Conservation (phyloP, 2,329 filamentous ascomycete species). For the Fusarium albosuccineum region DNA sequence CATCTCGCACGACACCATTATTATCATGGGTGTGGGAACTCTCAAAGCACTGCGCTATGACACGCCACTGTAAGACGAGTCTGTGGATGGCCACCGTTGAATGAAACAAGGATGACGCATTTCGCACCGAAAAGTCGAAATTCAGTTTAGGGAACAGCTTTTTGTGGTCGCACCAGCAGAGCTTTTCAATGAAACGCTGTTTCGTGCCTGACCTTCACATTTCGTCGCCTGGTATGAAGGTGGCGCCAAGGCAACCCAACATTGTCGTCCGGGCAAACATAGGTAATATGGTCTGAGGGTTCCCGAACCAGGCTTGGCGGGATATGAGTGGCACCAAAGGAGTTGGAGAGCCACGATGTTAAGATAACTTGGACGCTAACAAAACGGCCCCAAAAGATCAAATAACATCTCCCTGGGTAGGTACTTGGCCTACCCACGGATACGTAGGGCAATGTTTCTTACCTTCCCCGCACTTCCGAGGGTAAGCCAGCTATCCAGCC, state of each 20-base stretch:
- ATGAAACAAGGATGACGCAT: conserved; percentile 41
- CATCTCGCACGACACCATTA: conserved; percentile 6
- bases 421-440: no score
- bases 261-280: conserved; percentile 18
- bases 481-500: conserved; percentile 3
- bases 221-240: neutral
- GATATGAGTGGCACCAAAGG: neutral
- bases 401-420: neutral
- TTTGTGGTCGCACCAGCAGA: neutral
- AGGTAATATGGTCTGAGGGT: conserved; percentile 21
- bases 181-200: conserved; percentile 1
- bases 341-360: neutral
- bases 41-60: conserved; percentile 24
- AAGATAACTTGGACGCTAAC: neutral
- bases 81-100: conserved; percentile 9
- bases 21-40: conserved; percentile 7
- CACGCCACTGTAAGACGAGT: conserved; percentile 31
- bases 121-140: conserved; percentile 6
- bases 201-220: conserved; percentile 11
- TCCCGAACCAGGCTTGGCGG: conserved; percentile 1
- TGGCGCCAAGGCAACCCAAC: conserved; percentile 22
- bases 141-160: conserved; percentile 8
- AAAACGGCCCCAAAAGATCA: conserved; percentile 14
- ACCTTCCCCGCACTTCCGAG: conserved; percentile 32
- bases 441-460: conserved; percentile 2